phyloP scores from a whole-genome alignment of 164 flowering plant species.

The Tetrastigma voinierianum region DNA sequence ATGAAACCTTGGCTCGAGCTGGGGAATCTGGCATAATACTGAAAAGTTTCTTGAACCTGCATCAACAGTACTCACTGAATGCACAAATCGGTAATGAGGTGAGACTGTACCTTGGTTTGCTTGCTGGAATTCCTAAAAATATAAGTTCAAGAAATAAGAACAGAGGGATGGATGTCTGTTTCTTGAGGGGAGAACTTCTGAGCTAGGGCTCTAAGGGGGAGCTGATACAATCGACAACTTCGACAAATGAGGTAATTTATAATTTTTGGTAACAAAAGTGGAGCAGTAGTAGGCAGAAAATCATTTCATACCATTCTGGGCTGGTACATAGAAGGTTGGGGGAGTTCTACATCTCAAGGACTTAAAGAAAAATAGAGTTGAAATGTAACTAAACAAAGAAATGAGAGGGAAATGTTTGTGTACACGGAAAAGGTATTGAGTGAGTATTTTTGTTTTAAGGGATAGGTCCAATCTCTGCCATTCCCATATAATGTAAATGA shows the following conservation, averaged over 20 bases:
- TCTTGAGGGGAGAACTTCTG: conserved; percentile 11
- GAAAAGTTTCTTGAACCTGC: conserved; percentile 64
- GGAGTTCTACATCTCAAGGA: too few species aligned
- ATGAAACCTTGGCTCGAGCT: conserved; percentile 99
- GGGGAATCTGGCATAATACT: conserved; percentile 67
- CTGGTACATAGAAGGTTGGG: too few species aligned
- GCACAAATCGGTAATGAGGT: conserved; percentile 53
- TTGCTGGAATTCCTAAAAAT: conserved; percentile 7
- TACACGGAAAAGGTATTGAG: too few species aligned
- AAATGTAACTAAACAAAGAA: too few species aligned
- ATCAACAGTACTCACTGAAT: conserved; percentile 65
- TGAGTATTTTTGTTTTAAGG: too few species aligned
- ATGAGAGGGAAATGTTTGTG: too few species aligned
- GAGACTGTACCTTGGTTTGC: neutral
- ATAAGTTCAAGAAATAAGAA: conserved; percentile 14
- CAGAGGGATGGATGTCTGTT: conserved; percentile 9
- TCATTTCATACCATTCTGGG: too few species aligned
- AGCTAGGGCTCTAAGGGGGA: conserved; percentile 15
- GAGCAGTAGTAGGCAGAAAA: too few species aligned
- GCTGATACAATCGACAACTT: conserved; percentile 15
- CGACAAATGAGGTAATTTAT: conserved; percentile 13
- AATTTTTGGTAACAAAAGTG: conserved; percentile 26
- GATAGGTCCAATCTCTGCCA: too few species aligned
- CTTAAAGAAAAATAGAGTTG: too few species aligned
- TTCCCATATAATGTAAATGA: too few species aligned